phyloP scores from a whole-genome alignment of 106 monocot species.

The Dioscorea alata region DNA sequence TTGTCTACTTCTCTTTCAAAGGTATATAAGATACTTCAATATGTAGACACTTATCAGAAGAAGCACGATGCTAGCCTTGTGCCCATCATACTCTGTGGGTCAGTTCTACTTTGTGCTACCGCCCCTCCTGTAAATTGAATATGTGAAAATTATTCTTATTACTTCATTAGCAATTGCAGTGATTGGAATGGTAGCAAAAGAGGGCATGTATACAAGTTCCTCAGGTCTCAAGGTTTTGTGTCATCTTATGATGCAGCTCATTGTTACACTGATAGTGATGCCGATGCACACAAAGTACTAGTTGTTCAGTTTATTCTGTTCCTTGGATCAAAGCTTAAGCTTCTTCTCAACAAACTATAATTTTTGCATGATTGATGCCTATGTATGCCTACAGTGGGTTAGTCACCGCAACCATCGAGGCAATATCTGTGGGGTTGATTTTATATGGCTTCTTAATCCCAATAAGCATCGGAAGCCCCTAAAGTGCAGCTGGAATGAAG shows the following conservation, averaged over 20 bases:
- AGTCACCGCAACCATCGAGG: constrained; percentile 98
- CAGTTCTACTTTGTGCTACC: constrained; percentile 11
- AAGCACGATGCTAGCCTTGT: constrained; percentile 64
- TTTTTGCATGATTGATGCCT: neutral
- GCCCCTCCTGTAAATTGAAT: neutral
- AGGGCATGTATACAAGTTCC: constrained; percentile 95
- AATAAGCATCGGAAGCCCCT: constrained; percentile 55
- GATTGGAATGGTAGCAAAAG: constrained; percentile 99
- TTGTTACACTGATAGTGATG: constrained; percentile 86
- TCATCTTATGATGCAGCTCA: constrained; percentile 97
- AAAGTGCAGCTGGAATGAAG: constrained; percentile 90
- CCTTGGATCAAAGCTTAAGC: neutral
- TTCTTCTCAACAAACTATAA: neutral
- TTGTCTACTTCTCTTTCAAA: constrained; percentile 9
- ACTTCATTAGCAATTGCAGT: constrained; percentile 20
- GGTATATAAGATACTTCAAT: constrained; percentile 96
- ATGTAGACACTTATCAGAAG: constrained; percentile 85
- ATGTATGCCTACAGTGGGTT: constrained; percentile 62
- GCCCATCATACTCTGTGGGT: constrained; percentile 95
- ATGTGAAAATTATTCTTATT: neutral
- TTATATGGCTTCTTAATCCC: constrained; percentile 98
- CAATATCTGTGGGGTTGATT: constrained; percentile 98
- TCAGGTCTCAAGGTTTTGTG: constrained; percentile 88
- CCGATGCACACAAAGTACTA: constrained; percentile 88
- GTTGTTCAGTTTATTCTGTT: neutral